Evolutionary conservation across 73 alveolate species (phyloP).

Genomic region (Symbiodinium natans): DNA sequence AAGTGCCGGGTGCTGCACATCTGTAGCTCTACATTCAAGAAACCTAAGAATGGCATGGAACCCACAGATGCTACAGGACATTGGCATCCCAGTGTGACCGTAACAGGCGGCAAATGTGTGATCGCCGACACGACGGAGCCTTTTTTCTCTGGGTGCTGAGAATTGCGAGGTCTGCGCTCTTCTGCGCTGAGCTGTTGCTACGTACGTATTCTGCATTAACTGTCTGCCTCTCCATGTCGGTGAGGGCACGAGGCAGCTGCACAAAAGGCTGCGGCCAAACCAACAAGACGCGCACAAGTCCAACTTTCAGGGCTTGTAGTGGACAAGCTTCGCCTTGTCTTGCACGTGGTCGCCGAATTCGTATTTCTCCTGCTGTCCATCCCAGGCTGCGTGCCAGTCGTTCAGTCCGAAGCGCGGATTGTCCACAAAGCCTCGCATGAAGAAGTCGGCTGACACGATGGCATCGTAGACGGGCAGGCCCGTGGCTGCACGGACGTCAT

Average conservation of each 20-base stretch:
- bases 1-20: no score
- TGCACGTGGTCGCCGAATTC: conserved; percentile 49
- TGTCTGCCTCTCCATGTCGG: not conserved
- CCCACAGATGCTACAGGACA: no score
- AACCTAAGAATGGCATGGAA: no score
- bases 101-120: no score
- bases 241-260: not conserved
- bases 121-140: no score
- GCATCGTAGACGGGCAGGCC: conserved; percentile 88
- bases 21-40: no score
- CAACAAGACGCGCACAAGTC: no score
- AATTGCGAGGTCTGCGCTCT: no score
- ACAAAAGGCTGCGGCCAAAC: not conserved
- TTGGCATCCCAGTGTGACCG: no score
- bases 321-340: conserved; percentile 49
- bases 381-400: conserved; percentile 81
- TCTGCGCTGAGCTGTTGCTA: not conserved
- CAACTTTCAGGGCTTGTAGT: no score
- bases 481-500: conserved; percentile 91
- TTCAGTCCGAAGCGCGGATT: conserved; percentile 90
- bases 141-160: no score
- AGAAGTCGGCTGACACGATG: conserved; percentile 78
- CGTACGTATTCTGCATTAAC: not conserved
- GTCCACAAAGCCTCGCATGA: conserved; percentile 89
- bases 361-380: conserved; percentile 58